Evolutionary conservation across 2,329 filamentous ascomycete species (phyloP).

Genomic region (Fusarium drepaniforme): DNA sequence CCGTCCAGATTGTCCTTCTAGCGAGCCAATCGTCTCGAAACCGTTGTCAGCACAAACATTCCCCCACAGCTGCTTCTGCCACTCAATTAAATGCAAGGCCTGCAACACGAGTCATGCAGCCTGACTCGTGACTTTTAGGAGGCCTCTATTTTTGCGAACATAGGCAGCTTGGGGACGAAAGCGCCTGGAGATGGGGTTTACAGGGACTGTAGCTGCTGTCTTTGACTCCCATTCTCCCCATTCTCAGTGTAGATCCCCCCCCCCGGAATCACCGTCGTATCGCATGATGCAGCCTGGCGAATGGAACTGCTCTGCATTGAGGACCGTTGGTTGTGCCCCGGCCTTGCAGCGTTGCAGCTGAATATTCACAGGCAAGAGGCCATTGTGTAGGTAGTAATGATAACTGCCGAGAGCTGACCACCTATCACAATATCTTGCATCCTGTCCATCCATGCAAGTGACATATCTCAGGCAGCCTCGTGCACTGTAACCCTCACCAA

Average conservation of each 20-base stretch:
- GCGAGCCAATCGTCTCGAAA: background rate
- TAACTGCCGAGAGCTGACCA: background rate
- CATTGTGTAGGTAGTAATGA: background rate
- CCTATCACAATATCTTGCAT: background rate
- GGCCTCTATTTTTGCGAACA: background rate
- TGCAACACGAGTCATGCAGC: background rate
- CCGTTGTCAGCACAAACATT: background rate
- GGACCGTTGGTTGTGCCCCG: background rate
- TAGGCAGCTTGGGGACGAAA: background rate
- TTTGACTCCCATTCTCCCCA: background rate
- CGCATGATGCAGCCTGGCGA: background rate
- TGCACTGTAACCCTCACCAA: background rate
- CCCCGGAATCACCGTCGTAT: background rate
- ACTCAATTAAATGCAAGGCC: background rate
- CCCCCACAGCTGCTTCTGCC: background rate
- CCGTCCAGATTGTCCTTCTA: background rate
- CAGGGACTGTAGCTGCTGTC: background rate
- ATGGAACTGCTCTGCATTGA: background rate
- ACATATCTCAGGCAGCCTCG: background rate
- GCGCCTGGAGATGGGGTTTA: background rate
- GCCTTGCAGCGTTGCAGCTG: background rate
- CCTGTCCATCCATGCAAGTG: background rate
- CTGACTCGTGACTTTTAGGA: background rate
- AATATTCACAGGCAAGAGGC: background rate
- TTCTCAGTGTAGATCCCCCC: background rate